phyloP scores from a whole-genome alignment of 1,284 basidiomycete genomes.

The Ceratobasidium sp. region DNA sequence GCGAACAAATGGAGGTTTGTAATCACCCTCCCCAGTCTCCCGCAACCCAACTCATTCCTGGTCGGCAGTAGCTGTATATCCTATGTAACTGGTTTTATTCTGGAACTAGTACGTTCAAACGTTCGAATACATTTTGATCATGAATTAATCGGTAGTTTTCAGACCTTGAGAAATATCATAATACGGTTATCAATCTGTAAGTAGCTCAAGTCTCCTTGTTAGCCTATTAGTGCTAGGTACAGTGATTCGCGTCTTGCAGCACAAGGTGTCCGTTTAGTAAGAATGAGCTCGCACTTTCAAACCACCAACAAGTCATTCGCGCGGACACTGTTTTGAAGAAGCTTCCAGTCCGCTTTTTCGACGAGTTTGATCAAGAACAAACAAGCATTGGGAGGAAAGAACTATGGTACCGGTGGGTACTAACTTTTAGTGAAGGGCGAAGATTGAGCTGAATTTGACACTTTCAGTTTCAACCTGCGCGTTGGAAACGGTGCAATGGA shows the following conservation, averaged over 20 bases:
- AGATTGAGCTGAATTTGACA: too few relatives aligned
- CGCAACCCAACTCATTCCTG: not conserved
- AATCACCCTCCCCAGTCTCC: not conserved
- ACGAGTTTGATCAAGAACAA: slow-evolving; percentile 19
- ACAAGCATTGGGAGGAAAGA: not conserved
- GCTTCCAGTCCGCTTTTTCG: slow-evolving; percentile 9
- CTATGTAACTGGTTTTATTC: slow-evolving; percentile 34
- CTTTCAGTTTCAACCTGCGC: slow-evolving; percentile 10
- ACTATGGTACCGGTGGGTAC: slow-evolving; percentile 28
- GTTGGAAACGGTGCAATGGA: not conserved
- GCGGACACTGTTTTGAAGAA: not conserved
- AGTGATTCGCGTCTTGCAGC: not conserved
- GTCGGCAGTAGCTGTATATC: not conserved
- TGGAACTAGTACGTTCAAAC: not conserved
- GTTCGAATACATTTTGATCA: not conserved
- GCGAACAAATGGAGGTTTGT: not conserved
- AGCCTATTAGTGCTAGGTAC: not conserved
- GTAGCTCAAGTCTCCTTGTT: not conserved
- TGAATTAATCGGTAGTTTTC: not conserved
- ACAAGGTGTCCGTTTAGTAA: slow-evolving; percentile 11
- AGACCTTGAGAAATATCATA: not conserved
- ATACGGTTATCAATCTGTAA: slow-evolving; percentile 9
- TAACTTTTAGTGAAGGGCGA: not conserved
- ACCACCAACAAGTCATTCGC: slow-evolving; percentile 22
- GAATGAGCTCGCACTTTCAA: slow-evolving; percentile 13